Evolutionary conservation across 495 filamentous ascomycete genomes (phyloP), one percentile per base, ranked within the genome.

Genomic region (Lentithecium fluviatile): DNA sequence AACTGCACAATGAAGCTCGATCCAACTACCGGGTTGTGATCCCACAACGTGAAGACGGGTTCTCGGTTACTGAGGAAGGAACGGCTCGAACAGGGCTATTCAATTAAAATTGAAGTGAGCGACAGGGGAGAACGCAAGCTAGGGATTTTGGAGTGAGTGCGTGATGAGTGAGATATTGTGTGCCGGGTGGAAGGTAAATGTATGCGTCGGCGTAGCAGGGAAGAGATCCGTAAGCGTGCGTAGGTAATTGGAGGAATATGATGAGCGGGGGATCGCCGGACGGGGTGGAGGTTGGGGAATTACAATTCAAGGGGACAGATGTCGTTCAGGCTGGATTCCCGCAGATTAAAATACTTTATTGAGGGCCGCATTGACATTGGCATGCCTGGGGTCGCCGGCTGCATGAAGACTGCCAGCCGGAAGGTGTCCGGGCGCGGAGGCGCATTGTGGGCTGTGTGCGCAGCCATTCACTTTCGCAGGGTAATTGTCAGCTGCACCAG

Each of bases 231-330:
- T 2, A n/a, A 32, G 38, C 2, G 42, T 15, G 12, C 45, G 21
- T 20, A 13, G 45, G 49, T 52, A 26, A 58, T 63, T 63, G 60
- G 60, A 25, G 6, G 23, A 40, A 32, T 46, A n/a, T 45, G 52
- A 56, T 45, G 52, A 26, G 60, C 52, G 60, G 60, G 53, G 53
- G 60, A 63, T 63, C 59, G 38, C 4, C 59, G 29, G 26, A 17
- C 10, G 15, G 52, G 55, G 29, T 49, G 29, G 29, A 32, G 29
- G 29, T 10, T 32, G 29, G 29, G 29, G 29, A 10, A 10, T 10
- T 32, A 32, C 4, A 3, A 32, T 32, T 10, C 29, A 32, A 32
- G 29, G 29, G 29, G 29, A 32, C 10, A 32, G 4, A 32, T 32
- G 5, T 43, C 40, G 40, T 15, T 15, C 40, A 43, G 4, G 40